Percentiles rank a stretch among this genome's conserved stretches.
Conservation (phyloP, 768 basidiomycete genomes). For the Tricholoma hemisulphureum region DNA sequence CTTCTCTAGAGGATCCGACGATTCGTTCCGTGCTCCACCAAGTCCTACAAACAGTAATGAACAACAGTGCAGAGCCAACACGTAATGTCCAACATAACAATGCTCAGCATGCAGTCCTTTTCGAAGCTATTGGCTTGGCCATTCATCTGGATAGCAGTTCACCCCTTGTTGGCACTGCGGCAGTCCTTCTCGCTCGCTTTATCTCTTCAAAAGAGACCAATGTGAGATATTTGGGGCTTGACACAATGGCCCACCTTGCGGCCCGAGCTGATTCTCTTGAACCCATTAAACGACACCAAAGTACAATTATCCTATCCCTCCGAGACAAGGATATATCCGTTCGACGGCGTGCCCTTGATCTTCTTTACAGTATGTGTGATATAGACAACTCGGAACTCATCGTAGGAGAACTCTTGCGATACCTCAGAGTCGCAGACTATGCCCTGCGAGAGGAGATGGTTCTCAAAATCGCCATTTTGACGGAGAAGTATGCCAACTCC, state of each 20-base stretch:
- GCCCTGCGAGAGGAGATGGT: slow-evolving; percentile 98
- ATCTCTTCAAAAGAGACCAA: slow-evolving; percentile 99
- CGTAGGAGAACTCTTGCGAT: slow-evolving; percentile 91
- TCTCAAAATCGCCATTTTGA: slow-evolving; percentile 95
- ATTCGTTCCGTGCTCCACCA: slow-evolving; percentile 74
- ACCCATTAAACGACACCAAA: slow-evolving; percentile 93
- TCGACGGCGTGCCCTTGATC: slow-evolving; percentile 87
- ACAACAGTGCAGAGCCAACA: slow-evolving; percentile 85
- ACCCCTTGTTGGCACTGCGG: slow-evolving; percentile 82
- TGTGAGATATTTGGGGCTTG: slow-evolving; percentile 93
- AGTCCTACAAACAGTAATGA: slow-evolving; percentile 88
- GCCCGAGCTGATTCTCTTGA: slow-evolving; percentile 89
- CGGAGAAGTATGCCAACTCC: slow-evolving; percentile 97
- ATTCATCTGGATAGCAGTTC: slow-evolving; percentile 95
- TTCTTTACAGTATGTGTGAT: slow-evolving; percentile 99
- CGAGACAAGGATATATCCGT: slow-evolving; percentile 98
- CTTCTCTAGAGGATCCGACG: slow-evolving; percentile 71
- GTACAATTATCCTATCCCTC: slow-evolving; percentile 90
- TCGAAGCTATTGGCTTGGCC: slow-evolving; percentile 94
- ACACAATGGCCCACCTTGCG: slow-evolving; percentile 98
- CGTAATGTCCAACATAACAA: slow-evolving; percentile 98
- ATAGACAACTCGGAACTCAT: slow-evolving; percentile 94
- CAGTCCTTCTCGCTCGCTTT: slow-evolving; percentile 89
- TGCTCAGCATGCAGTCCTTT: slow-evolving; percentile 96
- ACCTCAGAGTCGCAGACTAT: slow-evolving; percentile 95